Evolutionary conservation across 2,329 filamentous ascomycete genomes (phyloP).

Genomic region (Aspergillus quadricinctus): DNA sequence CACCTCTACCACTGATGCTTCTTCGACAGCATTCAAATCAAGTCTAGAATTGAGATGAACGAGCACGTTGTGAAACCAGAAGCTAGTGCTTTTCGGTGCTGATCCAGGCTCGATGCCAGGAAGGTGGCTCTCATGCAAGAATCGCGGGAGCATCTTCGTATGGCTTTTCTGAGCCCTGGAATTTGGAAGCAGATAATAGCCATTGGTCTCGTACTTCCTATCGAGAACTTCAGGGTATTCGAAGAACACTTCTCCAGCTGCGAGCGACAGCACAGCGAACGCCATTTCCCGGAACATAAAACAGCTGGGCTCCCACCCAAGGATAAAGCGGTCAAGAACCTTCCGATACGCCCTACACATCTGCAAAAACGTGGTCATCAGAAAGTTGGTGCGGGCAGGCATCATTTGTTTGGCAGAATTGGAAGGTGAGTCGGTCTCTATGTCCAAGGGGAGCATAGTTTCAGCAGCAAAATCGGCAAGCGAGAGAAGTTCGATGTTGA

Average conservation of each 20-base stretch:
- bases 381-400: slow-evolving; percentile 4
- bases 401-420: neutral
- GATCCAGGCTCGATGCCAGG: slow-evolving; percentile 12
- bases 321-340: slow-evolving; percentile 8
- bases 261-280: slow-evolving; percentile 14
- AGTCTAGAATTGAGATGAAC: slow-evolving; percentile 10
- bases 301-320: slow-evolving; percentile 8
- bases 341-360: neutral
- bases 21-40: slow-evolving; percentile 12
- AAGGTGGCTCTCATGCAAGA: slow-evolving; percentile 12
- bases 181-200: slow-evolving; percentile 11
- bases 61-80: slow-evolving; percentile 13
- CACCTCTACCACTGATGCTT: slow-evolving; percentile 10
- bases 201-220: slow-evolving; percentile 7
- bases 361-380: neutral
- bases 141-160: slow-evolving; percentile 10
- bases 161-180: neutral
- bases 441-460: neutral
- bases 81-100: slow-evolving; percentile 10
- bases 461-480: neutral
- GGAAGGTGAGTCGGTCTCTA: neutral
- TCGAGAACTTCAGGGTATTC: slow-evolving; percentile 2
- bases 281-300: slow-evolving; percentile 16
- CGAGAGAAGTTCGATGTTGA: slow-evolving; percentile 1
- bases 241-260: slow-evolving; percentile 13